These are phyloP conservation scores for Wickerhamomyces ciferrii DNA, from an alignment of 805 yeast species.

Conservation along the genomic window DNA sequence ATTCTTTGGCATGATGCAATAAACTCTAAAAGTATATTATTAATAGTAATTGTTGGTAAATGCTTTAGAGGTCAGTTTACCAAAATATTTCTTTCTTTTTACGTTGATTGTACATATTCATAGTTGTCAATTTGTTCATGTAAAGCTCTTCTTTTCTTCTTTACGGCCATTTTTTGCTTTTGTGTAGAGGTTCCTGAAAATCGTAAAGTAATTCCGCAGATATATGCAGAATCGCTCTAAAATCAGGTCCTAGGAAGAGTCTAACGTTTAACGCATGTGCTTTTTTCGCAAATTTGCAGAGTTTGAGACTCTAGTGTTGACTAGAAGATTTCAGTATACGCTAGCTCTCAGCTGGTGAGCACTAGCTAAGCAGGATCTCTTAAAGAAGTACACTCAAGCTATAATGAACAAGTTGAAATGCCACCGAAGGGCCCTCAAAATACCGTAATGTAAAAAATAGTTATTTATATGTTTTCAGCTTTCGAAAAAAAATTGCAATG, in stretches of 20 bases:
- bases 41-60: no score
- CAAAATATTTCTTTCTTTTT: background rate
- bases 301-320: background rate
- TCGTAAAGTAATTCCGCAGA: background rate
- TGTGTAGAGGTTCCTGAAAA: background rate
- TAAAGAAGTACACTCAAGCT: no score
- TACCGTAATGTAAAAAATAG: no score
- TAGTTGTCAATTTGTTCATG: background rate
- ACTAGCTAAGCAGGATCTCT: no score
- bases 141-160: background rate
- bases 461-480: no score
- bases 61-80: no score
- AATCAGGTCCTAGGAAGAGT: background rate
- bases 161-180: background rate
- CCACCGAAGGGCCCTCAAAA: no score
- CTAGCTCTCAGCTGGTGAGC: no score
- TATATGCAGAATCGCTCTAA: background rate
- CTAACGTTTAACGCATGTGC: background rate
- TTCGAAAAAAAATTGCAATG: no score
- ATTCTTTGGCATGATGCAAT: background rate
- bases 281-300: background rate
- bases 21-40: no score
- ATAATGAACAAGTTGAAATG: no score
- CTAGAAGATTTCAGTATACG: no score
- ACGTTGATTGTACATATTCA: background rate